A percentile compares a stretch with the other conserved stretches of the same genome.
phyloP scores from a whole-genome alignment of 2,329 filamentous ascomycete genomes.

The Zarea fungicola region DNA sequence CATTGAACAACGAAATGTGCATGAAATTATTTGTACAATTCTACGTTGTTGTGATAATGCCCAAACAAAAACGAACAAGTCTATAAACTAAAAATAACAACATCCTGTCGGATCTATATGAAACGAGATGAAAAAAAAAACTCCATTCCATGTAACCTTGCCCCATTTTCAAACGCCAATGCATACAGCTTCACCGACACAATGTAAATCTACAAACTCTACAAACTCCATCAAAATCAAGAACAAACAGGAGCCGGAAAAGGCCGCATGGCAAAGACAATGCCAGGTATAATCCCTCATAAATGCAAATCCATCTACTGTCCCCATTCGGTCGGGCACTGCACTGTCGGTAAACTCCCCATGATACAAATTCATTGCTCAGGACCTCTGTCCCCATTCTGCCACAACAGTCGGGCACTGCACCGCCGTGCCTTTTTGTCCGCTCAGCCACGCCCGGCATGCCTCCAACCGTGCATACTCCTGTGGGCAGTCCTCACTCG shows the following conservation, averaged over 20 bases:
- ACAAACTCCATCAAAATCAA: background rate
- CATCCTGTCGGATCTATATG: too few relatives aligned
- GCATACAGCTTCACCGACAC: background rate
- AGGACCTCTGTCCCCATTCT: slow-evolving; percentile 31
- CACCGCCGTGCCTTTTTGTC: slow-evolving; percentile 27
- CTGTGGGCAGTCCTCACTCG: slow-evolving; percentile 1
- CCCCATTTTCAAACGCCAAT: background rate
- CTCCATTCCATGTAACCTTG: background rate
- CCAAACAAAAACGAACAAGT: background rate
- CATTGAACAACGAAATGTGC: too few relatives aligned
- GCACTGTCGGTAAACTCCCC: too few relatives aligned
- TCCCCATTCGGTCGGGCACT: too few relatives aligned
- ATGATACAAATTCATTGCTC: background rate
- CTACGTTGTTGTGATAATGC: background rate
- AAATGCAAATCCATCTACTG: too few relatives aligned
- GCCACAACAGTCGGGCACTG: slow-evolving; percentile 35
- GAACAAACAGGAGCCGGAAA: too few relatives aligned
- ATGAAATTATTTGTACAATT: background rate
- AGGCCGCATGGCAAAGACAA: too few relatives aligned
- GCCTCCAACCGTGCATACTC: slow-evolving; percentile 40
- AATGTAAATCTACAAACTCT: background rate
- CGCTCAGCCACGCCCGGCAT: slow-evolving; percentile 41
- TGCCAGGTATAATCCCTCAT: too few relatives aligned
- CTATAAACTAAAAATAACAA: background rate
- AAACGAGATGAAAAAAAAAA: too few relatives aligned